Evolutionary conservation across 148 eudicot species (phyloP), one percentile per base, ranked within the genome.

Genomic region (Dysphania ambrosioides): DNA sequence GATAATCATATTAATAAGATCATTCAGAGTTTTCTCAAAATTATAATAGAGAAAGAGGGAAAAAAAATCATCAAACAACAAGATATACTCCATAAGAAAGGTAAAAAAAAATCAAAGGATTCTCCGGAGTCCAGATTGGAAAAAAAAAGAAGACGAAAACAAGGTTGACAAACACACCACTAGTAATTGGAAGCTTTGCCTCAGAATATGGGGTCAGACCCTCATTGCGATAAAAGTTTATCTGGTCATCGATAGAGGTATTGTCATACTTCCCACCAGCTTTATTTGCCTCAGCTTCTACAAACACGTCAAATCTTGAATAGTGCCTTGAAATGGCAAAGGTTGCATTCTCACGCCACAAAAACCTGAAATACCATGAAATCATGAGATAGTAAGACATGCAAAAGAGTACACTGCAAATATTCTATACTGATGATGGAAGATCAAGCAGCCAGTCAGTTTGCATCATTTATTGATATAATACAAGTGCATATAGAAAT

Each of bases 291-390:
- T 91, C 97, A 53, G 98, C 98, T 87, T 93, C 98, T 68, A 76
- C 90, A 87, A 93, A 93, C 70, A 93, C 98, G 61, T 93, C 97
- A 75, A 89, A 93, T 73, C 98, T 95, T 76, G 77, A 79, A 66
- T 93, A 93, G 81, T 93, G 98, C 79, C 92, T 89, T 73, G 98
- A 93, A 77, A 93, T 93, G 56, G 98, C 97, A 85, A 89, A 89
- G 68, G 97, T 87, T 60, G 97, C 94, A 88, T 91, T 93, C 80
- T 93, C 89, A 32, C 98, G 94, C 98, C 98, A 93, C 85, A 93
- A 88, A 80, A 91, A 93, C 87, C 98, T 93, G 83, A 74, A 72
- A 67, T 75, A 11, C 34, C 67, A 73, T n/a, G 32, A 34, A 59
- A 73, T 1, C 24, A 26, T 59, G 68, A 69, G 40, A 56, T 19